Base-by-base conservation (phyloP, 345 rosid genomes). In the Raphanus sativus region DNA sequence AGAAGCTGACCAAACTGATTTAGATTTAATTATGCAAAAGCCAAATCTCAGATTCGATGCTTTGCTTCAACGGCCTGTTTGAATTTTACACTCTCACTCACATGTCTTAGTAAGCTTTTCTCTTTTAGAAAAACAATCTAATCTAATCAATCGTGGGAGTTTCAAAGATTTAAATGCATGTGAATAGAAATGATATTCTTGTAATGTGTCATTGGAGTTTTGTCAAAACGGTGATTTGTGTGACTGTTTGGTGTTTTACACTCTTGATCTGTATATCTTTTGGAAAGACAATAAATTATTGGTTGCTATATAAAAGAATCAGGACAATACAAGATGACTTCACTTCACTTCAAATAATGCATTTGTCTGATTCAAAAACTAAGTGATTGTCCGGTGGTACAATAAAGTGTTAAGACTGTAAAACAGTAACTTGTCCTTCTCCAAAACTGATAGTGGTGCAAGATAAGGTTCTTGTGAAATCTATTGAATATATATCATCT, bases 1-100 rank as follows among this genome's bases (percentile, higher is more conserved):
- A 63, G 71, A 65, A 77, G 12, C 77, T 73, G 69, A 78, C 69
- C 55, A 66, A 65, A 79, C 78, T 62, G 42, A 67, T 63, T 58
- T 66, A 40, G 75, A 71, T 10, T 61, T 61, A 58, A 55, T 40
- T 40, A 10, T 59, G 58, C 15, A 73, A 75, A 59, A 16, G 30
- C 62, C 48, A 48, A 65, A 61, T 8, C 38, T 73, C 65, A 73
- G 36, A 74, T 68, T 68, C 52, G 40, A 8, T 38, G 75, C 78
- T 36, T 62, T 50, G 65, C 69, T 78, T 73, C 60, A 62, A 67
- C 69, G 21, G 6, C 69, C 13, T 72, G 70, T 29, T 62, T 67
- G 58, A 50, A 29, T 15, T 28, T 59, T 50, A 8, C 11, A 72
- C 8, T 78, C 69, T 59, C 73, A 66, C 54, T 9, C 77, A 71